Percentiles rank a stretch among this genome's conserved stretches.
Conservation (phyloP, 139 green algal genomes). For the Auxenochlorella pyrenoidosa region DNA sequence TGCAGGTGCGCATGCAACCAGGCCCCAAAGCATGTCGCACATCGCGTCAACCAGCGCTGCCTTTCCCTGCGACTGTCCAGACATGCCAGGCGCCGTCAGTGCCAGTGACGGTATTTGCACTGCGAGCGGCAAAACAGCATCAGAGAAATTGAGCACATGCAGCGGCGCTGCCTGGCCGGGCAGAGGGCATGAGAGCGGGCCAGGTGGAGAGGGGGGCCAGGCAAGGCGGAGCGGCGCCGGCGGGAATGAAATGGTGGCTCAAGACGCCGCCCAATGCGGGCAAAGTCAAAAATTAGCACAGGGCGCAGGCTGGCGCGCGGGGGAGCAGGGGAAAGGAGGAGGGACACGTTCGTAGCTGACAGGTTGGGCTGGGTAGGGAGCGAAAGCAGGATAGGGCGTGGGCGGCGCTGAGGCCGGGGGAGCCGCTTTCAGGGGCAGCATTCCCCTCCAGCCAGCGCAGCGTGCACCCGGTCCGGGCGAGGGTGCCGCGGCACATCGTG, state of each 20-base stretch:
- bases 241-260: constrained; percentile 1
- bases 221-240: no score
- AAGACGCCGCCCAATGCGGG: constrained; percentile 21
- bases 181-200: background rate
- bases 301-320: background rate
- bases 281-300: constrained; percentile 2
- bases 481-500: background rate
- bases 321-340: background rate
- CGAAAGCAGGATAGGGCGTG: background rate
- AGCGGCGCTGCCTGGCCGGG: background rate
- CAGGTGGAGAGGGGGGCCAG: background rate
- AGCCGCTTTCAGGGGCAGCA: no score
- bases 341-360: background rate
- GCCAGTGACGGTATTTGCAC: no score
- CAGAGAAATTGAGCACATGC: background rate
- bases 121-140: background rate
- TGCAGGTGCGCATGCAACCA: no score
- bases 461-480: background rate
- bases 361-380: background rate
- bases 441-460: background rate
- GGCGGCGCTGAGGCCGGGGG: background rate
- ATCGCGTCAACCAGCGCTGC: no score
- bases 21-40: no score
- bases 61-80: no score
- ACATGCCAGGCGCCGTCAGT: no score